Evolutionary conservation across 2,329 filamentous ascomycete genomes (phyloP), one percentile per base, ranked within the genome.

Genomic region (Fusarium denticulatum): DNA sequence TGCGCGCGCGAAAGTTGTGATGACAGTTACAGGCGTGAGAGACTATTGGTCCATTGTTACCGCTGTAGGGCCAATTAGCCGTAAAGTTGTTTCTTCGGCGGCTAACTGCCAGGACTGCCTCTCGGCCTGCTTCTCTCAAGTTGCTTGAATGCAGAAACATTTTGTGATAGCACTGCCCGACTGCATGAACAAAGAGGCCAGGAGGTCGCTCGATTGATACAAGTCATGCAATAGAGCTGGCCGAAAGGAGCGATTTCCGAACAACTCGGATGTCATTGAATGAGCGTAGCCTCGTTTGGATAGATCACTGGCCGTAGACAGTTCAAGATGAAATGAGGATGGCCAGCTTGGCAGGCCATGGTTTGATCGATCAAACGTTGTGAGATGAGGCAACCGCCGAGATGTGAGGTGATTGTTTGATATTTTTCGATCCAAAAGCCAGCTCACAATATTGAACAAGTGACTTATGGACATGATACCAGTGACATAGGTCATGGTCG

Each of bases 1-100:
- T 80, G 81, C 82, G 82, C 82, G 82, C 82, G 83, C 81, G 80
- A 84, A 75, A 82, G 70, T 55, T 68, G 69, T 69, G 64, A 70
- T 73, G 52, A 70, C 67, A 50, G 66, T 57, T 46, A 58, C 61
- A 57, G 59, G 61, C 71, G 56, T 70, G 69, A 75, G 69, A 74
- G 69, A 73, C 77, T 74, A 79, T 78, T 79, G 80, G 78, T 50
- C 55, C 32, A n/a, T 39, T 42, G 20, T 45, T 26, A 34, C 58
- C 67, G 24, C 61, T 61, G 67, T 49, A 63, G 37, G 55, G 59
- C 77, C 76, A 77, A 78, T 78, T 66, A 67, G 59, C 49, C 37
- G 42, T 50, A 49, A 50, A 55, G 59, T 60, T 68, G 60, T 66
- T 71, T 71, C 67, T 46, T 66, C 67, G 71, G 79, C 79, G 78